phyloP scores from a whole-genome alignment of 768 basidiomycete species.

The Amanita phalloides region DNA sequence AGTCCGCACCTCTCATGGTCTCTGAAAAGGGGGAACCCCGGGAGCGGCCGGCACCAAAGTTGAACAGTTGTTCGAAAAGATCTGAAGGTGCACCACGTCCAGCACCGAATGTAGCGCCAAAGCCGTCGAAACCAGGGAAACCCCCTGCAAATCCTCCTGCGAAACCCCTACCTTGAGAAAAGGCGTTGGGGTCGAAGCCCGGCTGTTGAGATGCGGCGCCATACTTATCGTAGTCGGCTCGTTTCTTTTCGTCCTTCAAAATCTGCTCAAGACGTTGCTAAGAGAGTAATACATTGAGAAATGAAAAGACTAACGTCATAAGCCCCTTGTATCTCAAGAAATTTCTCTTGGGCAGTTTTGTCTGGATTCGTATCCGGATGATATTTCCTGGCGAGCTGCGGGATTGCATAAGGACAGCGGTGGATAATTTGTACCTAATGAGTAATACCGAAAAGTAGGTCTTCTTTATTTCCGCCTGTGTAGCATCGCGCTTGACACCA shows the following conservation, averaged over 20 bases:
- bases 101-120: constrained; percentile 47
- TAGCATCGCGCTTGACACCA: constrained; percentile 78
- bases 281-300: not conserved
- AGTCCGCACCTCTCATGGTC: constrained; percentile 61
- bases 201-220: constrained; percentile 88
- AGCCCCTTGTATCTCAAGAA: constrained; percentile 93
- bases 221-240: constrained; percentile 83
- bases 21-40: constrained; percentile 32
- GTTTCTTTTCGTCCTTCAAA: constrained; percentile 91
- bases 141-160: constrained; percentile 29
- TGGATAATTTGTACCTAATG: not conserved
- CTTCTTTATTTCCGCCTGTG: constrained; percentile 90
- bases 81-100: constrained; percentile 41
- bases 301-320: constrained; percentile 62
- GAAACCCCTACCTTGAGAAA: constrained; percentile 35
- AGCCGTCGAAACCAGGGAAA: constrained; percentile 68
- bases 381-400: constrained; percentile 91
- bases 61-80: constrained; percentile 83
- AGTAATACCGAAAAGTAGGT: constrained; percentile 76
- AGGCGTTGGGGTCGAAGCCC: constrained; percentile 89
- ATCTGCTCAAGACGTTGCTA: constrained; percentile 36
- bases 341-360: constrained; percentile 82
- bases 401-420: constrained; percentile 8
- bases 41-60: constrained; percentile 37
- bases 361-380: constrained; percentile 97